phyloP scores from a whole-genome alignment of 2,329 filamentous ascomycete species.

The Pseudogymnoascus sp. region DNA sequence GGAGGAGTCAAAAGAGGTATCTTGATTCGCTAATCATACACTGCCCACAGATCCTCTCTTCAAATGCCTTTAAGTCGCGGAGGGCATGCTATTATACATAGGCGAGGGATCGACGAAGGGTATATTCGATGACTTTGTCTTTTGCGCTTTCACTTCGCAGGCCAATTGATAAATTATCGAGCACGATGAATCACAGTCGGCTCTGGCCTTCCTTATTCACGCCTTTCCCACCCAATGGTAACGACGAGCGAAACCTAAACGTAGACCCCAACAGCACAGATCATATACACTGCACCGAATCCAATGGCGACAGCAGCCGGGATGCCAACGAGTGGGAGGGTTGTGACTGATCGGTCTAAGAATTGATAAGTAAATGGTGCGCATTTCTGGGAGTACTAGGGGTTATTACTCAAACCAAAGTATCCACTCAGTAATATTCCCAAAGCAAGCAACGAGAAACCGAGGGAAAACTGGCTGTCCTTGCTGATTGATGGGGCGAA shows the following conservation, averaged over 20 bases:
- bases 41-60: background rate
- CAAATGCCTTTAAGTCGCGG: slow-evolving; percentile 2
- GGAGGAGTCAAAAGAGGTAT: slow-evolving; percentile 2
- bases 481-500: slow-evolving; percentile 77
- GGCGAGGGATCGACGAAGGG: background rate
- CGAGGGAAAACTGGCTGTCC: slow-evolving; percentile 74
- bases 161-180: background rate
- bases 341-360: slow-evolving; percentile 72
- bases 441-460: slow-evolving; percentile 64
- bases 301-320: slow-evolving; percentile 85
- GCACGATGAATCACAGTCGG: background rate
- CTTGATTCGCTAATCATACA: slow-evolving; percentile 11
- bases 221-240: background rate
- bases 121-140: slow-evolving; percentile 5
- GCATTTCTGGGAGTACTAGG: background rate
- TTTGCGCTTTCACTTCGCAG: slow-evolving; percentile 3
- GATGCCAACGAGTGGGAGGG: slow-evolving; percentile 68
- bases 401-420: slow-evolving; percentile 72
- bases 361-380: slow-evolving; percentile 22
- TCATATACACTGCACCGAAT: slow-evolving; percentile 94
- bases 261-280: slow-evolving; percentile 97
- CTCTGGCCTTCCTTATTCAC: background rate
- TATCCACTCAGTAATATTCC: slow-evolving; percentile 67
- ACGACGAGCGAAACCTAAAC: slow-evolving; percentile 46
- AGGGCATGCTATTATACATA: slow-evolving; percentile 7